Conservation (phyloP, 2,329 filamentous ascomycete genomes). For the Myrmaecium sp. region DNA sequence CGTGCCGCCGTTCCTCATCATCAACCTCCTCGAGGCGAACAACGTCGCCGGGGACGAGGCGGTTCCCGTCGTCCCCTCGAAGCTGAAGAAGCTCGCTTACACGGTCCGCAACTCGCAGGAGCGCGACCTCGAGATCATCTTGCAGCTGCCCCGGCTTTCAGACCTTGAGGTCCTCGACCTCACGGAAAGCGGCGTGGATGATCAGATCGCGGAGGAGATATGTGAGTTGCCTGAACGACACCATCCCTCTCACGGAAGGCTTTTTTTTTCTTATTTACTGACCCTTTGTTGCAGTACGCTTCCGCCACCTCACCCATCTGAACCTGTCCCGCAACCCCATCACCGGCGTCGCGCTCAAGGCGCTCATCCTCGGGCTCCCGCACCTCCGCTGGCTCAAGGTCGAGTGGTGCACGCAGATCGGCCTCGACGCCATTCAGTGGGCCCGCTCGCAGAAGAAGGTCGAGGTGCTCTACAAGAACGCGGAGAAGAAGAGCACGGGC, state of each 20-base stretch:
- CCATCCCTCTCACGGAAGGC: no score
- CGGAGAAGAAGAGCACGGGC: not conserved
- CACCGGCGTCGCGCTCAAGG: conserved; percentile 3
- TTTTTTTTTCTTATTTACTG: no score
- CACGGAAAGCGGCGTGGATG: conserved; percentile 1
- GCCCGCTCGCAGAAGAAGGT: conserved; percentile 1
- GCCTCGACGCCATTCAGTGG: conserved; percentile 3
- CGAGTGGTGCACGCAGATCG: conserved; percentile 2
- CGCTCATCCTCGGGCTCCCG: conserved; percentile 1
- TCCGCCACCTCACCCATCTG: conserved; percentile 1
- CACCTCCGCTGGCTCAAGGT: conserved; percentile 1
- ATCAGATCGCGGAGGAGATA: conserved; percentile 1
- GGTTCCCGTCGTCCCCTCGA: no score
- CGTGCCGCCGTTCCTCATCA: no score
- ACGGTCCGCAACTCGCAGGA: not conserved
- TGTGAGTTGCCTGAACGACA: conserved; percentile 1
- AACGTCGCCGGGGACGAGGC: no score
- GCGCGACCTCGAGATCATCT: not conserved
- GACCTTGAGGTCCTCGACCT: not conserved
- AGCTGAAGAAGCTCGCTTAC: no score
- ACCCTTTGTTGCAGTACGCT: conserved; percentile 2
- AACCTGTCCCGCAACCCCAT: conserved; percentile 2
- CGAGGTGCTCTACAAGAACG: conserved; percentile 2
- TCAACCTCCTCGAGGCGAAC: no score
- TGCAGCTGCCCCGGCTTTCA: not conserved